Conservation (phyloP, 2,329 filamentous ascomycete species). For the Cordyceps cicadae region DNA sequence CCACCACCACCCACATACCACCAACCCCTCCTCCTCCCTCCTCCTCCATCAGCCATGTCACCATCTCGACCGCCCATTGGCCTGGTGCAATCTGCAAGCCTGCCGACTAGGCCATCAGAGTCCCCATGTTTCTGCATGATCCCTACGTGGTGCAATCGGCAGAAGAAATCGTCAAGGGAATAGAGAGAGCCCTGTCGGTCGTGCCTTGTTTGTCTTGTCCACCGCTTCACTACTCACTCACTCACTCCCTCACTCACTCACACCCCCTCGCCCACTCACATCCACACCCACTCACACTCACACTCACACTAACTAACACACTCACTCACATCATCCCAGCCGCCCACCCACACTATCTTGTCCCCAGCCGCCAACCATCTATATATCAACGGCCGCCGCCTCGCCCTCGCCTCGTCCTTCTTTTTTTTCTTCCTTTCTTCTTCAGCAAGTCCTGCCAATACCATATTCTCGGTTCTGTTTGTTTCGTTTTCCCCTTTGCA, state of each 20-base stretch:
- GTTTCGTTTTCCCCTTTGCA: constrained; percentile 26
- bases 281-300: too few species aligned
- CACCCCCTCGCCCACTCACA: background rate
- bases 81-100: background rate
- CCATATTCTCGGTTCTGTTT: constrained; percentile 35
- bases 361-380: background rate
- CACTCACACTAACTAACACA: too few species aligned
- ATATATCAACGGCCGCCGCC: constrained; percentile 20
- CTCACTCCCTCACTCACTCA: background rate
- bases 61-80: constrained; percentile 6
- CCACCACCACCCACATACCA: background rate
- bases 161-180: background rate
- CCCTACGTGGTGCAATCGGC: background rate
- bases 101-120: background rate
- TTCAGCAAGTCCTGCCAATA: constrained; percentile 38
- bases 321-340: background rate
- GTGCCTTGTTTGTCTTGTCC: background rate
- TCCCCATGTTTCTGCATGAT: background rate
- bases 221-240: background rate
- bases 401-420: constrained; percentile 27
- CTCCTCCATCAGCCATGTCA: background rate
- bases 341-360: background rate
- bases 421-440: constrained; percentile 41
- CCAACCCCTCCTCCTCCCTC: background rate
- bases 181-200: too few species aligned